phyloP scores from a whole-genome alignment of 192 early-diverging fungal genomes.

The Kickxella alabastrina region DNA sequence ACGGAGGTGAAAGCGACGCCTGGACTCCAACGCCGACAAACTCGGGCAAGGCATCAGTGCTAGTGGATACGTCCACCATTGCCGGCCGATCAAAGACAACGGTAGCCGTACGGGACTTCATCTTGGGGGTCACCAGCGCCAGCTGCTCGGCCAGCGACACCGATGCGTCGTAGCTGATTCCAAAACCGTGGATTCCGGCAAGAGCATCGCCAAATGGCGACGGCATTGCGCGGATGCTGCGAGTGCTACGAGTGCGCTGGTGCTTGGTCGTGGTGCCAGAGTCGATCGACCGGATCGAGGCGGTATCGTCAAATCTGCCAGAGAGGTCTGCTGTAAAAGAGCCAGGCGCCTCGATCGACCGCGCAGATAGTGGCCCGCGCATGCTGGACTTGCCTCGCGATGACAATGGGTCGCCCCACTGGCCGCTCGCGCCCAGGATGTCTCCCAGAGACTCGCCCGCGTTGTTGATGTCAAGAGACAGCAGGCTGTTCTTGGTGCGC shows the following conservation, averaged over 20 bases:
- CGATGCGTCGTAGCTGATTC: slow-evolving; percentile 33
- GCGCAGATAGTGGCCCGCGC: slow-evolving; percentile 9
- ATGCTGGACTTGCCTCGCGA: slow-evolving; percentile 20
- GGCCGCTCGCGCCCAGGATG: slow-evolving; percentile 30
- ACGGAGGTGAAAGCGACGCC: slow-evolving; percentile 10
- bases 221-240: slow-evolving; percentile 22
- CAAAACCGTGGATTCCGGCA: slow-evolving; percentile 19
- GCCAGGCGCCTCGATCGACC: not conserved
- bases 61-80: slow-evolving; percentile 32
- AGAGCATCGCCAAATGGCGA: slow-evolving; percentile 29
- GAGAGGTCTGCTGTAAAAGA: slow-evolving; percentile 35
- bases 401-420: slow-evolving; percentile 36
- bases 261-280: slow-evolving; percentile 4
- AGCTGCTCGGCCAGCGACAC: slow-evolving; percentile 43
- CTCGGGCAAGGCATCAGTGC: slow-evolving; percentile 16
- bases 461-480: slow-evolving; percentile 19
- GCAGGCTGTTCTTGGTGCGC: slow-evolving; percentile 6
- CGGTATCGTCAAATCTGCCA: slow-evolving; percentile 7
- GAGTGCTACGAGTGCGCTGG: slow-evolving; percentile 9
- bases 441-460: slow-evolving; percentile 42
- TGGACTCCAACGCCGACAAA: slow-evolving; percentile 6
- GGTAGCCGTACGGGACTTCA: slow-evolving; percentile 8
- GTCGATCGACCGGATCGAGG: slow-evolving; percentile 14
- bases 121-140: slow-evolving; percentile 15
- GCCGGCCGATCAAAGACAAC: slow-evolving; percentile 9